Percentiles rank a stretch among this genome's conserved stretches.
Evolutionary conservation across 352 stramenopile species (phyloP).

Genomic region (Phytophthora syringae): DNA sequence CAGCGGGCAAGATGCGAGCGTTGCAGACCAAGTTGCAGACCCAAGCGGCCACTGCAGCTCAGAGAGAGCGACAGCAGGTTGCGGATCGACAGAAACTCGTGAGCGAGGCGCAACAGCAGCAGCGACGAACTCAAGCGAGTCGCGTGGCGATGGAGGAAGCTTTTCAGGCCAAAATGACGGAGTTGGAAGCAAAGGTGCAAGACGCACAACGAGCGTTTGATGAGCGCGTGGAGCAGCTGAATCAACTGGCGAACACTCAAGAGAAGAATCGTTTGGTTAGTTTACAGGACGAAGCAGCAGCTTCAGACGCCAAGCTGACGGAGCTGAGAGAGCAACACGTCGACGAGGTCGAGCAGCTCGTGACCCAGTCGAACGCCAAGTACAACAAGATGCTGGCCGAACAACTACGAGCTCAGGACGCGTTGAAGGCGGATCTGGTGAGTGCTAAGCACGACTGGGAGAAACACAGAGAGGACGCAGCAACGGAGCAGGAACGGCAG

Average conservation of each 20-base stretch:
- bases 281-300: conserved; percentile 9
- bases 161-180: conserved; percentile 54
- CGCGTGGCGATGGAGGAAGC: conserved; percentile 27
- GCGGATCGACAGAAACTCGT: conserved; percentile 23
- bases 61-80: conserved; percentile 38
- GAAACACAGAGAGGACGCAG: conserved; percentile 25
- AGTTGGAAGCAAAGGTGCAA: conserved; percentile 53
- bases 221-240: conserved; percentile 49
- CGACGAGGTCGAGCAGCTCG: conserved; percentile 69
- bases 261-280: conserved; percentile 37
- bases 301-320: conserved; percentile 34
- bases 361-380: conserved; percentile 72
- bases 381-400: conserved; percentile 80
- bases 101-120: conserved; percentile 22
- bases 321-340: conserved; percentile 47
- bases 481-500: conserved; percentile 29
- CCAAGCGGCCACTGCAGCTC: conserved; percentile 35
- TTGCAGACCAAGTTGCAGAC: conserved; percentile 52
- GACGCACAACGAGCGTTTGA: conserved; percentile 47
- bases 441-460: conserved; percentile 28
- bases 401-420: conserved; percentile 71
- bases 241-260: conserved; percentile 13
- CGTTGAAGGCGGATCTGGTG: conserved; percentile 39
- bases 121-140: conserved; percentile 42
- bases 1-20: conserved; percentile 52